Evolutionary conservation across 163 green algal species (phyloP).

Genomic region (Chlamydomonas reinhardtii): DNA sequence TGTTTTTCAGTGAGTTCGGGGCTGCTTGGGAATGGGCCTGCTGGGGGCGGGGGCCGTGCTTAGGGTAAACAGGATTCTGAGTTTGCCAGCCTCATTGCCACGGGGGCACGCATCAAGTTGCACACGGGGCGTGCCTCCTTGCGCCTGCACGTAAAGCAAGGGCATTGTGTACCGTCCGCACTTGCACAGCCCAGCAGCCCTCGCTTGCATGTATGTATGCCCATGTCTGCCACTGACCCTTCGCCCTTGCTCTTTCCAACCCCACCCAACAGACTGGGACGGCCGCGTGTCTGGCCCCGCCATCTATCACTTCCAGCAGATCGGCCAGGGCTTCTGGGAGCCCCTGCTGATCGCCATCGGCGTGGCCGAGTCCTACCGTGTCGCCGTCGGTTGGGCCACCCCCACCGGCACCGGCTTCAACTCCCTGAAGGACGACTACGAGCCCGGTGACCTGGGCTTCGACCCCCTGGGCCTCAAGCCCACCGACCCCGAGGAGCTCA

Average conservation of each 20-base stretch:
- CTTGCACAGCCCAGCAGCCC: too few species aligned
- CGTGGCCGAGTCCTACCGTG: constrained; percentile 81
- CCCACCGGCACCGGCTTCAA: constrained; percentile 74
- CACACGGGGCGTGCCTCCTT: too few species aligned
- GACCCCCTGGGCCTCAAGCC: constrained; percentile 82
- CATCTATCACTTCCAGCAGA: constrained; percentile 86
- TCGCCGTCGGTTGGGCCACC: constrained; percentile 78
- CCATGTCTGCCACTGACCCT: too few species aligned
- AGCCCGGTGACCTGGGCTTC: constrained; percentile 79
- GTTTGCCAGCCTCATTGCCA: too few species aligned
- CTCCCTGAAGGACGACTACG: constrained; percentile 79
- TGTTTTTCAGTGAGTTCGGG: constrained; percentile 70
- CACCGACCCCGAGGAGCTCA: constrained; percentile 67
- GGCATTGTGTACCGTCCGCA: too few species aligned
- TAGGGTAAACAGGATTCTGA: too few species aligned
- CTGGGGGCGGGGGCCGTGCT: too few species aligned
- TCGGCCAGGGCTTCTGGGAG: constrained; percentile 82
- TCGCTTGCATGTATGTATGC: too few species aligned
- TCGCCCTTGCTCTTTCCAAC: too few species aligned
- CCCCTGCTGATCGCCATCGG: constrained; percentile 82
- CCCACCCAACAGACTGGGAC: constrained; percentile 57
- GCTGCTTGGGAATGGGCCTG: too few species aligned
- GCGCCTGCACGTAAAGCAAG: too few species aligned
- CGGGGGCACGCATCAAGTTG: too few species aligned
- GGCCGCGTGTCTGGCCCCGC: constrained; percentile 75